Evolutionary conservation across 345 rosid genomes (phyloP).

Genomic region (Reutealis trisperma): DNA sequence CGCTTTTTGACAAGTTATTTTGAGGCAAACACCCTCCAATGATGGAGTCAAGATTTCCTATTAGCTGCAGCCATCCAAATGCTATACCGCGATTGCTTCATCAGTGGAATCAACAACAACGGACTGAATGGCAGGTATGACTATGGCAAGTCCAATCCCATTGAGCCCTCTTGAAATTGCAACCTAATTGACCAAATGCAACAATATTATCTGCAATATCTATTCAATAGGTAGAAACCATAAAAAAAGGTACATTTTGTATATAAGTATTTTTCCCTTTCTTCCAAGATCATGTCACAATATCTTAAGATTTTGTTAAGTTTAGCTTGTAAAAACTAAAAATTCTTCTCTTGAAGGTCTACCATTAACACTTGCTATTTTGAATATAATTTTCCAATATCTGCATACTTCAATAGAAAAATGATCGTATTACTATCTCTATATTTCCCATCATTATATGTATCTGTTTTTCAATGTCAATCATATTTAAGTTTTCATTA

Average conservation of each 20-base stretch:
- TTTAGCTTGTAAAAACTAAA: background rate
- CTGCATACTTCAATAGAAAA: background rate
- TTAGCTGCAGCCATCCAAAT: constrained; percentile 76
- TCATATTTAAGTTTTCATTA: background rate
- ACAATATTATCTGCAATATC: background rate
- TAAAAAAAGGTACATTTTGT: background rate
- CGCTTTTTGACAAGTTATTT: no score
- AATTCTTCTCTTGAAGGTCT: no score
- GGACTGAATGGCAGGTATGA: constrained; percentile 79
- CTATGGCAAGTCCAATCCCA: constrained; percentile 87
- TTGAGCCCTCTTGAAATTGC: constrained; percentile 84
- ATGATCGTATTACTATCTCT: no score
- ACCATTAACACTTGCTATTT: no score
- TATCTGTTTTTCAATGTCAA: no score
- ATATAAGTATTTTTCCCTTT: background rate
- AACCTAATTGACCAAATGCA: constrained; percentile 46
- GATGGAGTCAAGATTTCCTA: constrained; percentile 60
- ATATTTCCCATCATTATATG: no score
- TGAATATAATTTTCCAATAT: background rate
- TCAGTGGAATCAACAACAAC: constrained; percentile 78
- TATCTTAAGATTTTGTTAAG: background rate
- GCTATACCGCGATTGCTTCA: constrained; percentile 77
- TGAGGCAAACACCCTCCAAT: no score
- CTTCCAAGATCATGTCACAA: background rate
- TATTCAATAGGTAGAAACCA: background rate